phyloP scores from a whole-genome alignment of 768 basidiomycete genomes.

The Boletus vinaceobasis region DNA sequence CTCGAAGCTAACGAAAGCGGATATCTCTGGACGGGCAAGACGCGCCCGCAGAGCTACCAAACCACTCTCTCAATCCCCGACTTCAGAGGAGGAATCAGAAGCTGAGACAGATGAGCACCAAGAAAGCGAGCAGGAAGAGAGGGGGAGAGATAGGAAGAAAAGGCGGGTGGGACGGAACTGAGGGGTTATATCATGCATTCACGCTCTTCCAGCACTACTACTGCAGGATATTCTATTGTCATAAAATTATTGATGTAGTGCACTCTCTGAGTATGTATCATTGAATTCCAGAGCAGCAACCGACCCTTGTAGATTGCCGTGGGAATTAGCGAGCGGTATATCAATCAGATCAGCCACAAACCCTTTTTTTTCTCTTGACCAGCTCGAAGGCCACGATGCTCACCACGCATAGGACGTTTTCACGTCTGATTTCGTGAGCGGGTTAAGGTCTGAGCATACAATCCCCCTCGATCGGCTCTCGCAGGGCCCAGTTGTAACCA shows the following conservation, averaged over 20 bases:
- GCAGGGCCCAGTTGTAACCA: constrained; percentile 56
- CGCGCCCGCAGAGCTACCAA: background rate
- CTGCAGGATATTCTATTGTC: too few relatives aligned
- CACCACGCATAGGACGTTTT: constrained; percentile 48
- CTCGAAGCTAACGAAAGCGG: constrained; percentile 8
- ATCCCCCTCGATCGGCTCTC: constrained; percentile 61
- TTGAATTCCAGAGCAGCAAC: background rate
- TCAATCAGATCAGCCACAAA: background rate
- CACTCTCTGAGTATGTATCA: background rate
- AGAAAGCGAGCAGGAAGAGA: constrained; percentile 12
- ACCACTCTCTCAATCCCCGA: background rate
- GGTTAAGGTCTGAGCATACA: constrained; percentile 79
- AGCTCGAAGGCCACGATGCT: constrained; percentile 69
- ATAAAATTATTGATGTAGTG: background rate
- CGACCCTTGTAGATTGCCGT: background rate
- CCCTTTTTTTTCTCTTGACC: constrained; percentile 12
- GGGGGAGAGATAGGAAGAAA: constrained; percentile 29
- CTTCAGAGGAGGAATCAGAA: constrained; percentile 11
- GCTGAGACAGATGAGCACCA: constrained; percentile 2
- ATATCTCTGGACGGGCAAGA: background rate
- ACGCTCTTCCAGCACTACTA: background rate
- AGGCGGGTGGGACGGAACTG: constrained; percentile 21
- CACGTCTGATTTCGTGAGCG: constrained; percentile 53
- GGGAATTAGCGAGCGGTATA: background rate
- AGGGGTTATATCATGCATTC: background rate